Percentiles rank a stretch among this genome's conserved stretches.
phyloP scores from a whole-genome alignment of 345 rosid species.

The Salix suchowensis region DNA sequence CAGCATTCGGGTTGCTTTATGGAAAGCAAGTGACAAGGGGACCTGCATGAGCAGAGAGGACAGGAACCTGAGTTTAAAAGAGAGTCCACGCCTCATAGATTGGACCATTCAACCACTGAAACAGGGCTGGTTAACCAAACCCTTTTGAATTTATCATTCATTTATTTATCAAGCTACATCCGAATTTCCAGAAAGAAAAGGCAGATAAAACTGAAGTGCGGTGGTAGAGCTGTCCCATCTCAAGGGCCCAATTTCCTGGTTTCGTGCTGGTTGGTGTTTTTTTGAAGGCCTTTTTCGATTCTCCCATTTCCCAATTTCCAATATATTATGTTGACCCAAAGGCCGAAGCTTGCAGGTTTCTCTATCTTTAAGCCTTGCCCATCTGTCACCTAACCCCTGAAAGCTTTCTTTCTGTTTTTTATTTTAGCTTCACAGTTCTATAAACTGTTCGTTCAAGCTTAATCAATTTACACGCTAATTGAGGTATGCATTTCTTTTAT shows the following conservation, averaged over 20 bases:
- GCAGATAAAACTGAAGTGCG: neutral
- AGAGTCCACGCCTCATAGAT: neutral
- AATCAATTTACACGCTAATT: neutral
- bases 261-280: neutral
- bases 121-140: neutral
- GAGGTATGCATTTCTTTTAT: neutral
- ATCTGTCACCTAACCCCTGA: neutral
- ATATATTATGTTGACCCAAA: neutral
- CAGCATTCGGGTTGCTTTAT: neutral
- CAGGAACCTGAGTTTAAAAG: neutral
- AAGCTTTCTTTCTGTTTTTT: neutral
- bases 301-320: neutral
- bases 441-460: neutral
- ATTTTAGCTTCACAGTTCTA: neutral
- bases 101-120: conserved; percentile 12
- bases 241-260: neutral
- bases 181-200: neutral
- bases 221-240: conserved; percentile 15
- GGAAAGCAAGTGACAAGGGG: neutral
- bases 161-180: neutral
- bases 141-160: neutral
- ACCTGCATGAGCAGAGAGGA: neutral
- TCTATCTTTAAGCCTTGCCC: neutral
- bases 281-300: neutral
- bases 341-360: neutral